Base-by-base conservation (phyloP, 495 filamentous ascomycete species). In the Cercophora scortea region DNA sequence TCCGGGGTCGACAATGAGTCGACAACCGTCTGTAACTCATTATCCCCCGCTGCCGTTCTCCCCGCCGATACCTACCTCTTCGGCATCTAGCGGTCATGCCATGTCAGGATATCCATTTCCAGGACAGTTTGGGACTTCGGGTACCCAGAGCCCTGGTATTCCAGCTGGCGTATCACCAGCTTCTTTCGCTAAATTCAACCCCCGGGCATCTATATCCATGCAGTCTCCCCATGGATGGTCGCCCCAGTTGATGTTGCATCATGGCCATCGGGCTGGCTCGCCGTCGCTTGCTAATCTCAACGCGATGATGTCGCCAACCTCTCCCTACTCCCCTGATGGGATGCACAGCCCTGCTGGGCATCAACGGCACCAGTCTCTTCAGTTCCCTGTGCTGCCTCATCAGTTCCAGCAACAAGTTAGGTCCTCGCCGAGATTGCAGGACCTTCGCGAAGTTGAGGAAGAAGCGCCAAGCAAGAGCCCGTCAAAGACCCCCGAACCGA, bases 41-140 rank as follows among this genome's bases (percentile, higher is more conserved):
- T 82, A 81, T 55, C 81, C 79, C 11, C 61, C 72, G 38, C 64
- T 85, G 18, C 80, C 88, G 9, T 85, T 89, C 60, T 93, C 89
- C 12, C 90, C 90, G 35, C 82, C 85, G 19, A 51, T 86, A 8
- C 85, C 84, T 32, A 78, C 85, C 1, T 74, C 78, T 16, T 84
- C 84, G 19, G 83, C 77, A 18, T 78, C 77, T 17, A 83, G 83
- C 56, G 85, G 79, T 58, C 79, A 79, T 51, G 69, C 76, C 10
- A 68, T 73, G 8, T 72, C 79, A n/a, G 76, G 79, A 17, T 81
- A 83, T 41, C 76, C 83, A 8, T 82, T 86, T 55, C 75, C 74
- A 7, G 72, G 76, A 8, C 73, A 76, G 10, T 79, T 85, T 11
- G 72, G 76, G 45, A 53, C 60, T n/a, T 78, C 82, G 8, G 71